These are phyloP conservation scores for Diaporthe capsici DNA, from an alignment of 2,329 filamentous ascomycete species.

Conservation along the genomic window DNA sequence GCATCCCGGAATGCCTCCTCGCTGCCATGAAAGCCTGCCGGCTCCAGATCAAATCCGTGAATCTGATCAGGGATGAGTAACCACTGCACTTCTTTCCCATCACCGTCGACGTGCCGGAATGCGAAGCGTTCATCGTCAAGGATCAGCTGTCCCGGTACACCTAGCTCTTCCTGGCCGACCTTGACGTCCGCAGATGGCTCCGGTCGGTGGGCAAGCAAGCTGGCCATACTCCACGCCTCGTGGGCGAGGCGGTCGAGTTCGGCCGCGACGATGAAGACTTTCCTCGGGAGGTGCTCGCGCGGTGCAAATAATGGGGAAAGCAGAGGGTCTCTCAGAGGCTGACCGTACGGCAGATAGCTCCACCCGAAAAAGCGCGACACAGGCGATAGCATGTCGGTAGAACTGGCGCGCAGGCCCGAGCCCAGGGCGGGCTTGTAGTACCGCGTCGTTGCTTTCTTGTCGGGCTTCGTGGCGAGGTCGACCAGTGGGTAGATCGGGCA, in stretches of 20 bases:
- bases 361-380: background rate
- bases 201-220: background rate
- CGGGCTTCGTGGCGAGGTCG: background rate
- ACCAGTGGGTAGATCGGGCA: constrained; percentile 3
- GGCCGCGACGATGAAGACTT: background rate
- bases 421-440: background rate
- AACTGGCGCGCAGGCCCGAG: background rate
- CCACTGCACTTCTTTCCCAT: background rate
- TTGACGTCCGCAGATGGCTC: background rate
- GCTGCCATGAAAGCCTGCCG: background rate
- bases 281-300: background rate
- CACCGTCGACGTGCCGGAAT: background rate
- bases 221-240: constrained; percentile 2
- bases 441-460: background rate
- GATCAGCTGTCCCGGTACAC: background rate
- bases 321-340: background rate
- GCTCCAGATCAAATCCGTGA: background rate
- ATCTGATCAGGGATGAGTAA: constrained; percentile 11
- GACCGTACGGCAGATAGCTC: background rate
- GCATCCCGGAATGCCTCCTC: background rate
- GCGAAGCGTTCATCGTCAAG: background rate
- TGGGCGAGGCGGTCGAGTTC: constrained; percentile 8
- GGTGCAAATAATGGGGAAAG: background rate
- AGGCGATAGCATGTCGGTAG: background rate
- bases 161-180: background rate